A percentile compares a stretch with the other conserved stretches of the same genome.
Conservation (phyloP, 2,329 filamentous ascomycete genomes). For the Fusarium drepaniforme region DNA sequence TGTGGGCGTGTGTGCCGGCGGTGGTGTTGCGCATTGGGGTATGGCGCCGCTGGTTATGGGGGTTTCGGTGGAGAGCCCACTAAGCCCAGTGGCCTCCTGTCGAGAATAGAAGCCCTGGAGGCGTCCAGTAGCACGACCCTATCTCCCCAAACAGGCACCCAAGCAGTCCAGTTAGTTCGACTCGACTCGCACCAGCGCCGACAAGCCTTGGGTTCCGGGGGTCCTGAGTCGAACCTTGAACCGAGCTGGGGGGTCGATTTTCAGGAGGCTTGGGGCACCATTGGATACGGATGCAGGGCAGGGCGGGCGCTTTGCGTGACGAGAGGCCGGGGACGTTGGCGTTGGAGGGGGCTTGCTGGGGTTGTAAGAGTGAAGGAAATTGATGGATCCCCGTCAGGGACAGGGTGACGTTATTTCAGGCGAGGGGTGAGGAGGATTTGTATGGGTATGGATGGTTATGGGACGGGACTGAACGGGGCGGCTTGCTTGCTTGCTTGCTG, state of each 20-base stretch:
- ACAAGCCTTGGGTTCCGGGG: neutral
- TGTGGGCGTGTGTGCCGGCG: constrained; percentile 30
- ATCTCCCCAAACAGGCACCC: constrained; percentile 30
- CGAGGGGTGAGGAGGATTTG: constrained; percentile 8
- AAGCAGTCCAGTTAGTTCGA: constrained; percentile 9
- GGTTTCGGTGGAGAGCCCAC: constrained; percentile 27
- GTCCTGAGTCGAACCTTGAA: constrained; percentile 9
- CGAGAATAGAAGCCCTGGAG: constrained; percentile 40
- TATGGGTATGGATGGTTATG: neutral
- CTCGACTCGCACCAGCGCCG: constrained; percentile 9
- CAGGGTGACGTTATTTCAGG: constrained; percentile 40
- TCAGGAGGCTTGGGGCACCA: constrained; percentile 37
- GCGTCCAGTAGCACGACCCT: constrained; percentile 36
- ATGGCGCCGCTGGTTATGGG: constrained; percentile 39
- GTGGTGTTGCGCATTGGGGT: constrained; percentile 43
- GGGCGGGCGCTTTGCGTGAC: constrained; percentile 19
- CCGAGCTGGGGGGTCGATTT: constrained; percentile 19
- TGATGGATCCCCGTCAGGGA: constrained; percentile 40
- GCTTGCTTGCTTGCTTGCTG: constrained; percentile 14
- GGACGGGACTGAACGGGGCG: constrained; percentile 15
- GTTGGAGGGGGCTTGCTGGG: constrained; percentile 29
- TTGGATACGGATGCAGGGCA: constrained; percentile 20
- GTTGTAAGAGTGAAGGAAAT: constrained; percentile 29
- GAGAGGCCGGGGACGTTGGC: constrained; percentile 29
- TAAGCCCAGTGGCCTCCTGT: constrained; percentile 30